Conservation (phyloP, 176 grass and related monocot genomes). For the Zea luxurians region DNA sequence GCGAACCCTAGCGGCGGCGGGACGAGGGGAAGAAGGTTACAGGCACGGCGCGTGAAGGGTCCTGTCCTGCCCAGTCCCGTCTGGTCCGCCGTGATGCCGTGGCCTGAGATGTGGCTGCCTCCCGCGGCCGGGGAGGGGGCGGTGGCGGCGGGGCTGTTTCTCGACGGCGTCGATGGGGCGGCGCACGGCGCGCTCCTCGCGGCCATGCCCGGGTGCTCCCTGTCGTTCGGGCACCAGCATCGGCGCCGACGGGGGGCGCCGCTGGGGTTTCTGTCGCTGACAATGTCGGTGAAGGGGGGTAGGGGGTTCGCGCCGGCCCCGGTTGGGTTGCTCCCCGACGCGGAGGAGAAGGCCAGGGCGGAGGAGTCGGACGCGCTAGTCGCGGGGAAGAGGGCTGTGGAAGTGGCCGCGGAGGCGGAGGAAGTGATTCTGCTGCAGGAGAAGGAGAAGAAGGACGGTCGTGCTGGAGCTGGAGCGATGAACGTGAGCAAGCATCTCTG, state of each 20-base stretch:
- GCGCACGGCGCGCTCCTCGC: conserved; percentile 61
- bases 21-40: background rate
- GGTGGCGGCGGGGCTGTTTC: conserved; percentile 56
- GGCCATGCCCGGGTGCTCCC: conserved; percentile 45
- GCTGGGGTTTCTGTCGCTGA: conserved; percentile 70
- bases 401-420: conserved; percentile 30
- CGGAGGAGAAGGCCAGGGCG: conserved; percentile 51
- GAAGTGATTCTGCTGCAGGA: conserved; percentile 27
- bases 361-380: conserved; percentile 54
- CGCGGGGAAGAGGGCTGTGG: conserved; percentile 11
- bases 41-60: conserved; percentile 8
- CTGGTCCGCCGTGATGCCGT: conserved; percentile 54
- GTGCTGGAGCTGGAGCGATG: conserved; percentile 60
- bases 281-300: conserved; percentile 73
- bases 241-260: conserved; percentile 1
- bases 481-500: conserved; percentile 92
- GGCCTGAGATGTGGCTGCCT: conserved; percentile 74
- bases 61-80: background rate
- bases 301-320: conserved; percentile 51
- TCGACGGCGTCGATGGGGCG: conserved; percentile 54
- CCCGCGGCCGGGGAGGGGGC: conserved; percentile 29
- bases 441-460: conserved; percentile 30
- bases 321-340: conserved; percentile 52
- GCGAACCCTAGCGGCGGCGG: conserved; percentile 45
- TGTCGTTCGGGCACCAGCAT: conserved; percentile 31